Conservation (phyloP, 2,329 filamentous ascomycete genomes). For the Parastagonospora nodorum region DNA sequence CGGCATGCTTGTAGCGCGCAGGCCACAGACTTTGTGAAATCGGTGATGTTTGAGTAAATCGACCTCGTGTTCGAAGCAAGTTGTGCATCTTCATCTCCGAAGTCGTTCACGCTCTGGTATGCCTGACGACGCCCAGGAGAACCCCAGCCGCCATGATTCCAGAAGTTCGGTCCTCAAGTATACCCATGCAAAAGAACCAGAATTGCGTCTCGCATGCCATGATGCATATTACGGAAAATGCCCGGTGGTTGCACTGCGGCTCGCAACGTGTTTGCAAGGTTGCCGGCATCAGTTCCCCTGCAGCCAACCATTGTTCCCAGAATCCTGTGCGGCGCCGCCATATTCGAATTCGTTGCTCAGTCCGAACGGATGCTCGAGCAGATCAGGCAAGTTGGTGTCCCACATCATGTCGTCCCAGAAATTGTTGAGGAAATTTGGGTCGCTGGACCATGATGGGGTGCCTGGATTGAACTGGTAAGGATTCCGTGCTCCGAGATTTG, state of each 20-base stretch:
- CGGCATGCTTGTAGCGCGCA: too few species aligned
- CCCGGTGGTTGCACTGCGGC: constrained; percentile 5
- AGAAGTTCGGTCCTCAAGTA: not conserved
- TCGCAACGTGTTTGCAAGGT: not conserved
- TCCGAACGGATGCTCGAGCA: constrained; percentile 44
- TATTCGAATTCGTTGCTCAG: constrained; percentile 43
- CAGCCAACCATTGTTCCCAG: constrained; percentile 42
- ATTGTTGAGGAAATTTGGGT: constrained; percentile 38
- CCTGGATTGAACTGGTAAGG: constrained; percentile 37
- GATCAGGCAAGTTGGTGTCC: constrained; percentile 47
- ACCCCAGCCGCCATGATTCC: too few species aligned
- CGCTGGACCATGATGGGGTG: constrained; percentile 30
- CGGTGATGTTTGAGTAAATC: too few species aligned
- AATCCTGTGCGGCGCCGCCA: constrained; percentile 39
- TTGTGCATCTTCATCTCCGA: too few species aligned
- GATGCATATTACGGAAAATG: not conserved
- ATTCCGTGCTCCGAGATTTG: constrained; percentile 7
- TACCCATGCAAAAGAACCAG: not conserved
- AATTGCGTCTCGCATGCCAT: too few species aligned
- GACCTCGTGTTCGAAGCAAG: too few species aligned
- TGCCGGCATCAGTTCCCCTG: constrained; percentile 33
- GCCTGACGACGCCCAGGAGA: too few species aligned
- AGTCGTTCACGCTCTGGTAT: too few species aligned
- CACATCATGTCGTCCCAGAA: constrained; percentile 52
- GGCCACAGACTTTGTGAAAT: too few species aligned